Base-by-base conservation (phyloP, 768 basidiomycete species). In the Cantharellus anzutake region DNA sequence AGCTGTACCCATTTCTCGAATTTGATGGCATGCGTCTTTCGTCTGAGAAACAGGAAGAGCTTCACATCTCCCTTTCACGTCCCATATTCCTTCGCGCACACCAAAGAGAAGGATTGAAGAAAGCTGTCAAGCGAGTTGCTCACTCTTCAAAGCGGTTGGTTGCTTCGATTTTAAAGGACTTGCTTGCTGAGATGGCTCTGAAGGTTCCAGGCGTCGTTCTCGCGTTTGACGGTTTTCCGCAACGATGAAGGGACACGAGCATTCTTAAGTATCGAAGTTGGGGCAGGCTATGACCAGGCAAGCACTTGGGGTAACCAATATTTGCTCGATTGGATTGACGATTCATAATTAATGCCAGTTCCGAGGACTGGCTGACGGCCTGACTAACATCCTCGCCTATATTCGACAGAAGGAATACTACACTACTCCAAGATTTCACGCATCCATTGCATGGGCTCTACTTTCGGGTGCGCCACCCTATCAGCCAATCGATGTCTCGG, bases 401-500 rank as follows among this genome's bases (percentile, higher is more conserved):
- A 72, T 88, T 41, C 81, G 83, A 58, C 84, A 93, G 64, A 81
- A 83, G 63, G 76, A 78, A 60, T 96, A 88, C 70, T 94, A 97
- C 70, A 66, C 72, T 41, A 72, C 79, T 39, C 90, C 93, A 20
- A 79, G 82, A 51, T 96, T 92, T 66, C 93, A 97, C 67, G 78
- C 85, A 7, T 93, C 90, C 2, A 80, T 96, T 59, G 89, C 82
- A 5, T 96, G 93, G 92, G 80, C 82, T 11, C 74, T 90, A 51
- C 77, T 89, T 56, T 48, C 44, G 11, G 29, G 44, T 11, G 29
- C 44, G 29, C 44, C 44, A 48, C 20, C 20, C 20, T 29, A 29
- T 29, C 20, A 29, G 20, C 20, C 20, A 29, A 29, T 29, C 20
- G 20, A 29, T 29, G 20, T 29, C 20, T 29, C 20, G 20, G 20